Evolutionary conservation across 1,284 basidiomycete genomes (phyloP).

Genomic region (Heterobasidion annosum): DNA sequence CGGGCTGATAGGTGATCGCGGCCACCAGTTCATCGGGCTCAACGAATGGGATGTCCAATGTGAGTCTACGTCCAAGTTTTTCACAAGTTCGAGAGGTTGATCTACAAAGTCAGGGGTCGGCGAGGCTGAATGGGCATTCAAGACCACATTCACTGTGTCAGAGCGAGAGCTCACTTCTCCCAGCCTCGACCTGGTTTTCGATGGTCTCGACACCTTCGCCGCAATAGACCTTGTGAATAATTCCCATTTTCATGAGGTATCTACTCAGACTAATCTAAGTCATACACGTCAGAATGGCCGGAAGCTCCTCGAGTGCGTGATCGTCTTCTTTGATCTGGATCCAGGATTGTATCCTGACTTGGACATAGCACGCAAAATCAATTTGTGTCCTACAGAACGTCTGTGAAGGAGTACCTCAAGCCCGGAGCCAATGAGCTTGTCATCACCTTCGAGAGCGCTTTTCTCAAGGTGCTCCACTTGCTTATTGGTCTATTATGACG

Average conservation of each 20-base stretch:
- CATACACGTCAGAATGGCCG: constrained; percentile 49
- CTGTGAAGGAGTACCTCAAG: constrained; percentile 46
- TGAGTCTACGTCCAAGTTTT: constrained; percentile 16
- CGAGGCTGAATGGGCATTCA: constrained; percentile 82
- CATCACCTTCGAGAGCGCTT: constrained; percentile 70
- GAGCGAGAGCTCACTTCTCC: constrained; percentile 34
- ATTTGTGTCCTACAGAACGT: constrained; percentile 62
- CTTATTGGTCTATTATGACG: background rate
- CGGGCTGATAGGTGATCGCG: constrained; percentile 1
- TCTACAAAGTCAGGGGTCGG: constrained; percentile 59
- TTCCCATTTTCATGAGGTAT: background rate
- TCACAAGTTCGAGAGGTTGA: background rate
- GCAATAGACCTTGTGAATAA: constrained; percentile 52
- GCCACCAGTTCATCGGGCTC: constrained; percentile 54
- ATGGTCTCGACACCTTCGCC: constrained; percentile 85
- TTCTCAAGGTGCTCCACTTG: constrained; percentile 43
- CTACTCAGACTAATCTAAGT: background rate
- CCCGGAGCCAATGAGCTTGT: constrained; percentile 58
- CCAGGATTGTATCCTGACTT: background rate
- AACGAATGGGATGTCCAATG: constrained; percentile 89
- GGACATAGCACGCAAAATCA: constrained; percentile 59
- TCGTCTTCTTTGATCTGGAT: constrained; percentile 1
- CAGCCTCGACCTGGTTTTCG: constrained; percentile 72
- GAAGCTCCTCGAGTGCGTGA: constrained; percentile 49
- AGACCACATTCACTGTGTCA: constrained; percentile 50